Percentiles rank a stretch among this genome's conserved stretches.
phyloP scores from a whole-genome alignment of 2,329 filamentous ascomycete genomes.

The Fusarium sp. region DNA sequence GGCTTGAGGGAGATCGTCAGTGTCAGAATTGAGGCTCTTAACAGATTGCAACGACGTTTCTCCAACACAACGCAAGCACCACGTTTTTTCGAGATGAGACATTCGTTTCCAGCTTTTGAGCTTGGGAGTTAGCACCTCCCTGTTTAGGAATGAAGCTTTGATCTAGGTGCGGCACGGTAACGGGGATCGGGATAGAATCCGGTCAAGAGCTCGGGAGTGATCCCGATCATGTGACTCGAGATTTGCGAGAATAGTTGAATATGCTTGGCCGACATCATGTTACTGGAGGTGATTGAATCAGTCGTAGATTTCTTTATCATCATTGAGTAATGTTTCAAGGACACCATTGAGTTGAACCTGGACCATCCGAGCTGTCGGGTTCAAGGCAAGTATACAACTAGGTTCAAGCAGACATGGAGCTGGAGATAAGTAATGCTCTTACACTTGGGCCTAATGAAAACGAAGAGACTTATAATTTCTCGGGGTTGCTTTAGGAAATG shows the following conservation, averaged over 20 bases:
- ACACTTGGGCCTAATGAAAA: not conserved
- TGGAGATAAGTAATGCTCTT: not conserved
- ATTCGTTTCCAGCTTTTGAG: not conserved
- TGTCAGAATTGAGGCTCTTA: constrained; percentile 65
- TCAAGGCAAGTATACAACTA: not conserved
- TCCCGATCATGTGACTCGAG: constrained; percentile 19
- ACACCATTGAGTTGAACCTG: not conserved
- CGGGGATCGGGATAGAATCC: not conserved
- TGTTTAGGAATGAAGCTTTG: not conserved
- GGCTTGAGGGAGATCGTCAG: constrained; percentile 72
- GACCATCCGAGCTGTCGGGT: not conserved
- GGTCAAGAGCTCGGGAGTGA: not conserved
- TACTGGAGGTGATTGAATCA: not conserved
- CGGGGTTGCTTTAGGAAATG: no score
- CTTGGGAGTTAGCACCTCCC: constrained; percentile 4
- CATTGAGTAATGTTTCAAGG: not conserved
- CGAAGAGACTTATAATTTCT: not conserved
- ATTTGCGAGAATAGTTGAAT: not conserved
- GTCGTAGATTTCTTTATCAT: not conserved
- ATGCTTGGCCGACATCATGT: not conserved
- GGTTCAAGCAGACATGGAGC: not conserved
- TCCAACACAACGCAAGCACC: constrained; percentile 1
- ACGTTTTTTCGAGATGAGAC: not conserved
- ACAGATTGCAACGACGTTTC: constrained; percentile 42
- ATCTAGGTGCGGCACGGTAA: not conserved